Percentiles rank a stretch among this genome's conserved stretches.
Evolutionary conservation across 495 filamentous ascomycete species (phyloP).

Genomic region (Aspergillus ellipticus): DNA sequence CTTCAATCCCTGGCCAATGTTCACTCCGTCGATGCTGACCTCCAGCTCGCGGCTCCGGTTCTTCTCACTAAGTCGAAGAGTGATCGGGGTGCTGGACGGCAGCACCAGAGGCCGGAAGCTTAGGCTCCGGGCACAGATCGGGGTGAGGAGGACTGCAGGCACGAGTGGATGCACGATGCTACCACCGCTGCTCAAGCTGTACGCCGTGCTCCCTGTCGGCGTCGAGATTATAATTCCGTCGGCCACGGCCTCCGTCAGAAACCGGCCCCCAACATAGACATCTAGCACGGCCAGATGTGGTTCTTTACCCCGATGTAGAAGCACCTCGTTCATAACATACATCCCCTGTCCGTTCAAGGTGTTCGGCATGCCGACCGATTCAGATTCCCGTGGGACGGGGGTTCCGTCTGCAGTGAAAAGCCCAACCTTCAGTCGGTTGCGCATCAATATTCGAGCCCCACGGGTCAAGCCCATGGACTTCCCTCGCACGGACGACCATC

Average conservation of each 20-base stretch:
- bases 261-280: slow-evolving; percentile 77
- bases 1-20: slow-evolving; percentile 63
- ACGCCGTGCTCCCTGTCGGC: slow-evolving; percentile 91
- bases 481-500: slow-evolving; percentile 71
- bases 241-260: slow-evolving; percentile 86
- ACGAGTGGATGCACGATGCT: slow-evolving; percentile 94
- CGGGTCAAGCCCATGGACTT: slow-evolving; percentile 76
- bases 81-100: slow-evolving; percentile 80
- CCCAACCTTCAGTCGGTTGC: slow-evolving; percentile 80
- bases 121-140: slow-evolving; percentile 87
- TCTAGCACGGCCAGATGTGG: slow-evolving; percentile 89
- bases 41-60: slow-evolving; percentile 82
- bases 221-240: slow-evolving; percentile 94
- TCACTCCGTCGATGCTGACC: slow-evolving; percentile 82
- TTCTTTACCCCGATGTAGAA: slow-evolving; percentile 83
- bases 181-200: slow-evolving; percentile 88
- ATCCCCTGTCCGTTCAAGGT: slow-evolving; percentile 38
- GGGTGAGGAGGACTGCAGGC: slow-evolving; percentile 79
- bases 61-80: slow-evolving; percentile 73
- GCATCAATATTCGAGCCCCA: slow-evolving; percentile 73
- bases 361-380: slow-evolving; percentile 10
- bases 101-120: slow-evolving; percentile 90
- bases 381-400: slow-evolving; percentile 35
- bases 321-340: slow-evolving; percentile 93
- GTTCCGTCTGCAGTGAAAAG: slow-evolving; percentile 63